Evolutionary conservation across 768 basidiomycete genomes (phyloP), one percentile per base, ranked within the genome.

Genomic region (Rhodotorula diobovata): DNA sequence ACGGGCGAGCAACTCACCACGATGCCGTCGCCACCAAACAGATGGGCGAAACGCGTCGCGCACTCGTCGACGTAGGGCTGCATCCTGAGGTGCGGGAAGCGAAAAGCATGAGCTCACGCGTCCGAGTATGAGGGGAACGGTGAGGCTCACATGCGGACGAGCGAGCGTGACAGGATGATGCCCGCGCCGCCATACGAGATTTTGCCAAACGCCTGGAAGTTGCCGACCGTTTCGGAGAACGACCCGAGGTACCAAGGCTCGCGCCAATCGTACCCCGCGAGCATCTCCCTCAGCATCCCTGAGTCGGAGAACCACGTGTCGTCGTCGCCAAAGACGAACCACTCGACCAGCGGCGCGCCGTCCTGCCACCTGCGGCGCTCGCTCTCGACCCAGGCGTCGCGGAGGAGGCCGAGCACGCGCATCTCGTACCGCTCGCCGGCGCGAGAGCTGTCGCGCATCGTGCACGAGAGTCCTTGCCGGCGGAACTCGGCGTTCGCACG

Each of bases 281-380:
- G 55, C 55, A 63, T 34, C 7, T 45, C 41, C 12, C 55, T 32
- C 37, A 68, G n/a, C 63, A 67, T 65, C 6, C 12, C 58, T 18
- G n/a, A 23, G 63, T 68, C 67, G 21, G 35, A 48, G 12, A 48
- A 74, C 66, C 65, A 74, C 28, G 73, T 74, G 56, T 74, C 73
- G 56, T 74, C 73, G 56, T 74, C 73, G 20, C 30, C 39, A n/a
- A 74, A 74, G 28, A 71, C 51, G 60, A 71, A 74, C 66, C 66
- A 74, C 53, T 74, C 69, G 54, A 68, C 66, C 9, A 62, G 20
- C 2, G n/a, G 16, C 9, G 43, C 45, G 28, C 59, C 59, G n/a
- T 70, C 66, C 43, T 65, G 61, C 46, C 55, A 71, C 28, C 65
- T 34, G 23, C 61, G 30, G 3, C 63, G n/a, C 48, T 66, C 72